Evolutionary conservation across 345 rosid genomes (phyloP), one percentile per base, ranked within the genome.

Genomic region (Sapria himalayana): DNA sequence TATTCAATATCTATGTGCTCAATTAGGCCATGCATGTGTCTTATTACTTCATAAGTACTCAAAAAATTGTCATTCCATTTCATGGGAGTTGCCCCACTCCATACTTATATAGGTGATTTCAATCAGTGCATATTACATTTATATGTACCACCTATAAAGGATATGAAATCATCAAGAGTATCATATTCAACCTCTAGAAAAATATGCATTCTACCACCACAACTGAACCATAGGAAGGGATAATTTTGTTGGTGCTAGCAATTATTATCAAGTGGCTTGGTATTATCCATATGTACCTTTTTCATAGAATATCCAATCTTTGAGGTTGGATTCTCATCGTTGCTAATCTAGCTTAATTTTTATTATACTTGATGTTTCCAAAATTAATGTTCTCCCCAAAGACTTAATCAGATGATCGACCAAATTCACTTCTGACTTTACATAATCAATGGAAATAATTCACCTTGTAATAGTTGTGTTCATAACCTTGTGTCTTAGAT

Each of bases 101-200:
- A 43, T 15, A 43, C 21, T 43, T 15, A 15, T 43, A 43, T 27
- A 43, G 35, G 47, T 43, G 21, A 43, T 24, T 43, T 15, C 35
- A 27, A 25, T 15, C 5, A 15, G 19, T 27, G 8, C 29, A 43
- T 2, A 9, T 19, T 43, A 9, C 22, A 44, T n/a, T n/a, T n/a
- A n/a, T n/a, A 44, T 0, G 13, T 27, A 44, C 23, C 29, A 23
- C 35, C 18, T 18, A 0, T 10, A 29, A 44, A n/a, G 25, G 12
- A 9, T 15, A 9, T 29, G 24, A 44, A 29, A 17, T n/a, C n/a
- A n/a, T n/a, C n/a, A n/a, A n/a, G n/a, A n/a, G n/a, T n/a, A n/a
- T n/a, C n/a, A n/a, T n/a, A n/a, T 2, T 44, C 25, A 44, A 5
- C 2, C 46, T 43, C 35, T 9, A n/a, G n/a, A 13, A 0, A 15